Conservation (phyloP, 225 moss, liverwort and hornwort genomes). For the Marchantia paleacea region DNA sequence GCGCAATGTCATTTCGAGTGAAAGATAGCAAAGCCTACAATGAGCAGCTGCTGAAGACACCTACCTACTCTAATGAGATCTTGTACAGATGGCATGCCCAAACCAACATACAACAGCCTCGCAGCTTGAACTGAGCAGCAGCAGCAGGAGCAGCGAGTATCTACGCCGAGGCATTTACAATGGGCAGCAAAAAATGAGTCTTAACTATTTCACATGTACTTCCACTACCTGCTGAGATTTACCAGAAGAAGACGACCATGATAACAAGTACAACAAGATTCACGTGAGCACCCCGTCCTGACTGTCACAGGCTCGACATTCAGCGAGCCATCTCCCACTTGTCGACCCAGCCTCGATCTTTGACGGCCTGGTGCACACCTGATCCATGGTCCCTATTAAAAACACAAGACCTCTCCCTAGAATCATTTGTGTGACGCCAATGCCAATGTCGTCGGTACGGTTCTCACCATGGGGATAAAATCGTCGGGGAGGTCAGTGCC, state of each 20-base stretch:
- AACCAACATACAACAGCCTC: background rate
- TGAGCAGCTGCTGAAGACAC: background rate
- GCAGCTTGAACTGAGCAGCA: background rate
- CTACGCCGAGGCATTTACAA: slow-evolving; percentile 12
- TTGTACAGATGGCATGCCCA: background rate
- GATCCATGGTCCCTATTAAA: background rate
- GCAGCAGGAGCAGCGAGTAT: background rate
- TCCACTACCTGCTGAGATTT: background rate
- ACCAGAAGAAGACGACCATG: background rate
- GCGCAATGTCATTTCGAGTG: too few relatives aligned
- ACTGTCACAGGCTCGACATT: background rate
- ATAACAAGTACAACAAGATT: background rate
- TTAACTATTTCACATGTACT: background rate
- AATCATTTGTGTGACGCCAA: background rate
- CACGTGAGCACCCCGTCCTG: background rate
- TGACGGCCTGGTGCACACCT: background rate
- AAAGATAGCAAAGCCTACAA: background rate
- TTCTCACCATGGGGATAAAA: background rate
- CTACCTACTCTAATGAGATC: background rate
- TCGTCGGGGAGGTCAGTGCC: background rate
- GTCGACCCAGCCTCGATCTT: background rate
- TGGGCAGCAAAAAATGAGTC: background rate
- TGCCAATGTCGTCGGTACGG: background rate
- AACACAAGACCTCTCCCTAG: background rate
- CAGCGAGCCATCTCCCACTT: background rate